Conservation (phyloP, 176 grass and related monocot genomes). For the Oropetium thomaeum region DNA sequence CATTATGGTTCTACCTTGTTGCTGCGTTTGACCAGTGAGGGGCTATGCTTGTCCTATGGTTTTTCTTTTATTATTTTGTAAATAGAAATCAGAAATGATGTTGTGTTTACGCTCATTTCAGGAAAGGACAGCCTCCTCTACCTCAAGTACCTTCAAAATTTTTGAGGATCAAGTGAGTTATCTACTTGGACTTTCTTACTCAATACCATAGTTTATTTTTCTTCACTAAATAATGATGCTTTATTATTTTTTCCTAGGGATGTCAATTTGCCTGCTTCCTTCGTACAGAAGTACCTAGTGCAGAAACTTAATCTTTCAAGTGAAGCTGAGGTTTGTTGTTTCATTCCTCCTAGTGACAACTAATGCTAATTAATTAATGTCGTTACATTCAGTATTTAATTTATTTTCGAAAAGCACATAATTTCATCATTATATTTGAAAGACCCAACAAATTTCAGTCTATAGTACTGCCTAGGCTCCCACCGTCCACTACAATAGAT, state of each 20-base stretch:
- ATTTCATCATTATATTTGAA: background rate
- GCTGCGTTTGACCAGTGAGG: constrained; percentile 67
- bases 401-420: background rate
- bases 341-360: background rate
- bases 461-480: background rate
- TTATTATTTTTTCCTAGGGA: constrained; percentile 34
- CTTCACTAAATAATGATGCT: background rate
- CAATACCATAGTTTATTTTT: constrained; percentile 1
- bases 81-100: constrained; percentile 18
- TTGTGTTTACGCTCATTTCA: constrained; percentile 41
- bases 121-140: constrained; percentile 57
- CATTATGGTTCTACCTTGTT: constrained; percentile 71
- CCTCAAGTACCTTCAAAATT: constrained; percentile 56
- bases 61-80: constrained; percentile 11
- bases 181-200: constrained; percentile 3
- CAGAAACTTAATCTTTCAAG: constrained; percentile 56
- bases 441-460: constrained; percentile 7
- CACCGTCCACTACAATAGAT: background rate
- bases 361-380: background rate
- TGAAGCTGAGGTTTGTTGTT: constrained; percentile 51
- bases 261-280: constrained; percentile 55
- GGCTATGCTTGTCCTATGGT: constrained; percentile 20
- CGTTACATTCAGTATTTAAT: background rate
- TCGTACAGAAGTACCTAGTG: constrained; percentile 56
- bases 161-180: constrained; percentile 76